Conservation (phyloP, 768 basidiomycete species). For the Daedaleopsis sinensis region DNA sequence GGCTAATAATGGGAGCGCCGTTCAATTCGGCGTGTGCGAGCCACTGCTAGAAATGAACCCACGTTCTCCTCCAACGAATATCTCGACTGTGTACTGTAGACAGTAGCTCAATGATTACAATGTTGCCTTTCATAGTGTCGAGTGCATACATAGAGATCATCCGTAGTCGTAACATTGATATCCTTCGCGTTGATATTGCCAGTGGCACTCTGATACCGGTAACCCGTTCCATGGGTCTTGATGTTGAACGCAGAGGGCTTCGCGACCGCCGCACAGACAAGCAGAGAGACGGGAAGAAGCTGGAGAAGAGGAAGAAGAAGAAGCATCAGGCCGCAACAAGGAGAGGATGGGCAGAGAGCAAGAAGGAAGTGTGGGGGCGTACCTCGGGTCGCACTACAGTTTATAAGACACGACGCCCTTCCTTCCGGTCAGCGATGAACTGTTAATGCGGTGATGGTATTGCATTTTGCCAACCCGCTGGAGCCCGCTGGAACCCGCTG, state of each 20-base stretch:
- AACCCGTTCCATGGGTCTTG: not conserved
- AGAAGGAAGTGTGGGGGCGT: no score
- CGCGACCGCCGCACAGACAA: not conserved
- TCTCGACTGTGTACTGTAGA: constrained; percentile 1
- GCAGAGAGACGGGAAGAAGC: not conserved
- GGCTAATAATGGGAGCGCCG: constrained; percentile 17
- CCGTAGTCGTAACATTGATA: not conserved
- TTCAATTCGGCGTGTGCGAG: not conserved
- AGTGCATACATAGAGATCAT: not conserved
- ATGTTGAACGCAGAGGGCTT: not conserved
- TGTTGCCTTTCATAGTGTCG: not conserved
- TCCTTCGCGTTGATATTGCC: not conserved
- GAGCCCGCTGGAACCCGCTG: no score
- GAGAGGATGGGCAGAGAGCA: not conserved
- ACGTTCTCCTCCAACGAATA: constrained; percentile 12
- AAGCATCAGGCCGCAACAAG: not conserved
- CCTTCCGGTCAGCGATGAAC: no score
- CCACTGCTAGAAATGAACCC: not conserved
- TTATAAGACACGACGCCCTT: no score
- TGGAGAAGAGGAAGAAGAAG: constrained; percentile 1
- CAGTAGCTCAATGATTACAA: not conserved
- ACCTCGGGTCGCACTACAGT: no score
- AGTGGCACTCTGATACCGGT: not conserved
- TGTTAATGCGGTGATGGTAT: no score
- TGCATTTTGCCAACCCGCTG: no score